Evolutionary conservation across 1,139 yeast genomes (phyloP).

Genomic region (Diutina rugosa): DNA sequence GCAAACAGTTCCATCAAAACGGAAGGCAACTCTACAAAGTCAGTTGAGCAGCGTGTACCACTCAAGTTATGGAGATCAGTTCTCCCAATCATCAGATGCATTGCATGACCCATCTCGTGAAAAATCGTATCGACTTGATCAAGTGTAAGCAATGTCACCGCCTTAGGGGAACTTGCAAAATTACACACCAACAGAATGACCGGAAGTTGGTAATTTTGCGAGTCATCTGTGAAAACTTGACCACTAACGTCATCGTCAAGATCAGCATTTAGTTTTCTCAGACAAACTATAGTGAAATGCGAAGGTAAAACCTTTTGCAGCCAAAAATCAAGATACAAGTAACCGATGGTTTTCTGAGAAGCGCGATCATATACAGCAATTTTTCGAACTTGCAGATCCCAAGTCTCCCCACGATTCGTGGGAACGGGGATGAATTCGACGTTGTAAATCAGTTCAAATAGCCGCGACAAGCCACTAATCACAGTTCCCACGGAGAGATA

Average conservation of each 20-base stretch:
- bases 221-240: constrained; percentile 39
- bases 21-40: constrained; percentile 92
- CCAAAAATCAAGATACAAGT: constrained; percentile 33
- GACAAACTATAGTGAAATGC: constrained; percentile 94
- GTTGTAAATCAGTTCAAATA: constrained; percentile 65
- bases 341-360: constrained; percentile 20
- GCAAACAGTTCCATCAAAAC: constrained; percentile 92
- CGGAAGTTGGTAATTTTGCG: constrained; percentile 57
- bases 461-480: constrained; percentile 64
- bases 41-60: constrained; percentile 93
- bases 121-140: constrained; percentile 86
- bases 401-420: constrained; percentile 64
- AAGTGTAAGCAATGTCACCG: constrained; percentile 42
- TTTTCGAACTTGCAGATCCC: constrained; percentile 78
- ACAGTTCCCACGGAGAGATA: constrained; percentile 83
- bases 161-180: constrained; percentile 26
- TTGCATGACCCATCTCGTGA: constrained; percentile 99
- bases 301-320: constrained; percentile 54
- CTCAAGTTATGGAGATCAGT: constrained; percentile 83
- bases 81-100: constrained; percentile 93
- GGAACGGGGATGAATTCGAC: constrained; percentile 59
- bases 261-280: constrained; percentile 36
- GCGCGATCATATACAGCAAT: constrained; percentile 42
- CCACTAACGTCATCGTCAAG: constrained; percentile 19
- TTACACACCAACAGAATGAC: constrained; percentile 85